phyloP scores from a whole-genome alignment of 441 rosid genomes.

The Cnidoscolus chayamansa region DNA sequence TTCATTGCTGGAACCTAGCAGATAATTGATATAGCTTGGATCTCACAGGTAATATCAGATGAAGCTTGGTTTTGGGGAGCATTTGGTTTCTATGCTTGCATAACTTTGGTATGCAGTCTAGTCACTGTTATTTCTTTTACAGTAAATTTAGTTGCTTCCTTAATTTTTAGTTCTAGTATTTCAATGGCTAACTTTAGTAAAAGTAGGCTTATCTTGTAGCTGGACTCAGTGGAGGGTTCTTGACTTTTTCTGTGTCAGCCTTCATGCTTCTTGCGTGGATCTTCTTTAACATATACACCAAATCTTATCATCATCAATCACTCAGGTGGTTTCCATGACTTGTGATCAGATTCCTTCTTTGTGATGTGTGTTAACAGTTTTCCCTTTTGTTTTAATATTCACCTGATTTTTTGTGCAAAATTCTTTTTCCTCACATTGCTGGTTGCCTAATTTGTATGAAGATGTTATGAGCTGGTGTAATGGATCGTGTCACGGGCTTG shows the following conservation, averaged over 20 bases:
- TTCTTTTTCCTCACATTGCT: too few species aligned
- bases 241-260: slow-evolving; percentile 54
- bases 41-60: slow-evolving; percentile 61
- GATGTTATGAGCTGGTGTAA: too few species aligned
- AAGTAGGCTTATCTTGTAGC: slow-evolving; percentile 72
- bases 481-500: too few species aligned
- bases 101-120: slow-evolving; percentile 60
- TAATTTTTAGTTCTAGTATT: slow-evolving; percentile 8
- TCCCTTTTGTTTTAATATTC: background rate
- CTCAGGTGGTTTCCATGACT: slow-evolving; percentile 38
- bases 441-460: background rate
- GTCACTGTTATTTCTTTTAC: slow-evolving; percentile 12
- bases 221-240: slow-evolving; percentile 89
- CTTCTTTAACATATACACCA: slow-evolving; percentile 44
- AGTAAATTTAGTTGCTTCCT: slow-evolving; percentile 3
- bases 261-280: slow-evolving; percentile 87
- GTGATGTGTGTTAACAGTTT: background rate
- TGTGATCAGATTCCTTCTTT: background rate
- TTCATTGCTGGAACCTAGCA: slow-evolving; percentile 13
- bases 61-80: slow-evolving; percentile 99
- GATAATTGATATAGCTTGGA: slow-evolving; percentile 24
- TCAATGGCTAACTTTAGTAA: slow-evolving; percentile 30
- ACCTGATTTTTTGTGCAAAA: background rate
- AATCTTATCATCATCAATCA: slow-evolving; percentile 47
- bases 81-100: slow-evolving; percentile 69